Base-by-base conservation (phyloP, 257 asterid species). In the Ocimum tenuiflorum region DNA sequence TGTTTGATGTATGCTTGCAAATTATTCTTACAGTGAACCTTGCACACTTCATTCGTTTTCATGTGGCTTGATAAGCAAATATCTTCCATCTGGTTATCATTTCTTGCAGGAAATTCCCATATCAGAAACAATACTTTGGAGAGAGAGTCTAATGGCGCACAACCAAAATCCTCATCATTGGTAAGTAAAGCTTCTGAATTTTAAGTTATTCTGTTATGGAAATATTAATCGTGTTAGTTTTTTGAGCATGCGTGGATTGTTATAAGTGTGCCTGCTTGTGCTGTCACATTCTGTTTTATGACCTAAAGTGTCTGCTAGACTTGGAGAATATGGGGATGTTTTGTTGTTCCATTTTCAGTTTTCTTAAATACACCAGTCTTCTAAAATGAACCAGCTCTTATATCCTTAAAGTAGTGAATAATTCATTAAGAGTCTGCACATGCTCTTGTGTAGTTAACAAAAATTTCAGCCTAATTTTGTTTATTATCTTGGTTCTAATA, bases 51-150 rank as follows among this genome's bases (percentile, higher is more conserved):
- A 0, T 33, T n/a, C 15, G 8, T 11, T 48, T 58, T 35, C 3
- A 36, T 27, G 27, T 56, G n/a, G 24, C 14, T 17, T 24, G 24
- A 15, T 48, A 59, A 60, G 47, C 15, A 1, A 20, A 19, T 52
- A n/a, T 73, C 72, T 60, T 42, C 24, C 38, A 27, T 65, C 3
- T 8, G 15, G 61, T 39, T 51, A 31, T 38, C 8, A 4, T 33
- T 8, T 36, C 43, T 53, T 81, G 77, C 85, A 90, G 97, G 92
- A 67, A 81, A 73, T 69, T 70, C 86, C 36, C 85, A 78, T n/a
- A 61, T 65, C 78, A 60, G 65, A 60, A 57, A 19, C 46, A 83
- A 49, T 31, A 24, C 55, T 61, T 46, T 46, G 49, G 92, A 75
- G 8, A 66, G 77, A 41, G 95, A 85, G 49, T 60, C 83, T 0